A percentile compares a stretch with the other conserved stretches of the same genome.
Evolutionary conservation across 225 moss, liverwort and hornwort genomes (phyloP).

Genomic region (Marchantia paleacea): DNA sequence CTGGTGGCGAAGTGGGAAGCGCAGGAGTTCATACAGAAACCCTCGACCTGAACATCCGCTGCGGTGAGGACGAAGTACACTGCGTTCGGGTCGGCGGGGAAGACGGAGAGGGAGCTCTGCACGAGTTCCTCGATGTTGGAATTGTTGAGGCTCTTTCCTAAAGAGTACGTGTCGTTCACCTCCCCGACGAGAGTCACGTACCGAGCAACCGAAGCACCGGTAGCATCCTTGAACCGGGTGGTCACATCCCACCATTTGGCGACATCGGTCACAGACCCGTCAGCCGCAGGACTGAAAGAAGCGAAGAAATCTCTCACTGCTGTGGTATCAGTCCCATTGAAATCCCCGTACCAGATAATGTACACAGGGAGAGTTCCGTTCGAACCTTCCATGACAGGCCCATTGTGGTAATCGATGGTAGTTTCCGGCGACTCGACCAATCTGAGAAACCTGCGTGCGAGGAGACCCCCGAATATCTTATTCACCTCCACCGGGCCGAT

Average conservation of each 20-base stretch:
- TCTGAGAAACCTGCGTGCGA: slow-evolving; percentile 11
- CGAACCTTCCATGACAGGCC: slow-evolving; percentile 19
- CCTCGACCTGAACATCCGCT: slow-evolving; percentile 25
- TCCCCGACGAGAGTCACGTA: neutral
- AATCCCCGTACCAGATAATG: slow-evolving; percentile 28
- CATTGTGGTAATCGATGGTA: slow-evolving; percentile 24
- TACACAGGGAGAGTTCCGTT: slow-evolving; percentile 19
- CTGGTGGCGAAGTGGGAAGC: slow-evolving; percentile 23
- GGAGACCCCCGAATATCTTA: neutral
- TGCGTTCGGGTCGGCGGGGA: slow-evolving; percentile 23
- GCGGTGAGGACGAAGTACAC: slow-evolving; percentile 37
- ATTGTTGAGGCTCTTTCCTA: slow-evolving; percentile 19
- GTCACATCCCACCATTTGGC: slow-evolving; percentile 24
- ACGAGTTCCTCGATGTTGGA: slow-evolving; percentile 30
- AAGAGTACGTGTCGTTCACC: slow-evolving; percentile 6
- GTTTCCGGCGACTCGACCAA: slow-evolving; percentile 4
- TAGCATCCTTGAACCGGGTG: neutral
- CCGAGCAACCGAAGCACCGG: neutral
- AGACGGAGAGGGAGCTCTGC: slow-evolving; percentile 11
- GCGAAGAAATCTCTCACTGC: slow-evolving; percentile 19
- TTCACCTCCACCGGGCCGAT: neutral
- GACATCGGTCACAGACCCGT: slow-evolving; percentile 12
- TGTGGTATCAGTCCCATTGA: slow-evolving; percentile 19
- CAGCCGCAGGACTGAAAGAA: neutral
- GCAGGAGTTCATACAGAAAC: slow-evolving; percentile 36